A percentile compares a stretch with the other conserved stretches of the same genome.
Evolutionary conservation across 1,284 basidiomycete genomes (phyloP).

Genomic region (Ustilago hordei): DNA sequence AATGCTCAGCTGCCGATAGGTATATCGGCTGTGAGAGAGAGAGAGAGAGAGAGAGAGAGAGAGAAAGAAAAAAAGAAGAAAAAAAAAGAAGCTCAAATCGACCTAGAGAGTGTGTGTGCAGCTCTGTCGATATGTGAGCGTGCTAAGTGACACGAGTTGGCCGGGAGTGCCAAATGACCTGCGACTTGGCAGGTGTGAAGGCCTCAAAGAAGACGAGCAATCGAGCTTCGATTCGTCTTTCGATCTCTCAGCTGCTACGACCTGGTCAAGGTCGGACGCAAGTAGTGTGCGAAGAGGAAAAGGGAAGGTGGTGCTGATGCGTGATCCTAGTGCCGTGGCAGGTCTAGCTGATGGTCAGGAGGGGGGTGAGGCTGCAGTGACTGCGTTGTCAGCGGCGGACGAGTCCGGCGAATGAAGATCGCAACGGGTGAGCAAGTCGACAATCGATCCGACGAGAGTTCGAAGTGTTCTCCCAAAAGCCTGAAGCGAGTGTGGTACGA

Average conservation of each 20-base stretch:
- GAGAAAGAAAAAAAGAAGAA: neutral
- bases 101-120: neutral
- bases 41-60: slow-evolving; percentile 1
- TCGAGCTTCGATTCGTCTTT: neutral
- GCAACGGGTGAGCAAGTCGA: neutral
- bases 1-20: neutral
- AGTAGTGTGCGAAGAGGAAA: neutral
- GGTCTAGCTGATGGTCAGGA: neutral
- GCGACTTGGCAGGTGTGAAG: neutral
- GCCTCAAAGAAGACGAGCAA: neutral
- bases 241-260: neutral
- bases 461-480: neutral
- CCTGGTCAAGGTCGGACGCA: neutral
- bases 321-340: neutral
- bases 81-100: neutral
- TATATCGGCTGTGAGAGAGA: neutral
- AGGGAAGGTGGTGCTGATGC: neutral
- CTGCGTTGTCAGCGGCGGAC: neutral
- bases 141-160: neutral
- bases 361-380: neutral
- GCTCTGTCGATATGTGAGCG: neutral
- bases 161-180: neutral
- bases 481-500: neutral
- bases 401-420: neutral
- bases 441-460: neutral